These are phyloP conservation scores for Zygotorulaspora chibaensis DNA, from an alignment of 805 yeast species.

Conservation along the genomic window DNA sequence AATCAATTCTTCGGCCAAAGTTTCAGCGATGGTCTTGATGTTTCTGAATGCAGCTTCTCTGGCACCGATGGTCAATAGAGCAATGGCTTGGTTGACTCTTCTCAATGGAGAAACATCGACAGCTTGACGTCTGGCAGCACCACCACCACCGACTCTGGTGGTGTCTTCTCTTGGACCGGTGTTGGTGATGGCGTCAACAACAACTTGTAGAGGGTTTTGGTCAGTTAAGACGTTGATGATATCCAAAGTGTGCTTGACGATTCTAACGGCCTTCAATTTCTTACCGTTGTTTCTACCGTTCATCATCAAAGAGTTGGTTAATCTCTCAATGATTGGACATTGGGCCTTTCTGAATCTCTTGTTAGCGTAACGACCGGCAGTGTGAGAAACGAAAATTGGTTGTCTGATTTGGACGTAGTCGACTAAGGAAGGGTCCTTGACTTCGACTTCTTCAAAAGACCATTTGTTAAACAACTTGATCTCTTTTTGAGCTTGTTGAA, in stretches of 20 bases:
- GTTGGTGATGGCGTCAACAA: conserved; percentile 99
- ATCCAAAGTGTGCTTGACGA: conserved; percentile 98
- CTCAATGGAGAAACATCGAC: conserved; percentile 99
- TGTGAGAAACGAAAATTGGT: conserved; percentile 97
- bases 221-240: conserved; percentile 96
- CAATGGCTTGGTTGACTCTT: conserved; percentile 99
- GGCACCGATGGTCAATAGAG: conserved; percentile 97
- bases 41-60: conserved; percentile 99
- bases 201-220: conserved; percentile 98
- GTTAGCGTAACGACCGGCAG: conserved; percentile 99
- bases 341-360: conserved; percentile 99
- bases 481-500: conserved; percentile 93
- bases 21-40: conserved; percentile 99
- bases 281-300: conserved; percentile 99
- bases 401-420: conserved; percentile 97
- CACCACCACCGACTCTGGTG: conserved; percentile 99
- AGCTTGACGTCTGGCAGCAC: conserved; percentile 99
- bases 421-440: conserved; percentile 95
- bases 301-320: conserved; percentile 99
- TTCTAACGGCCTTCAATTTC: conserved; percentile 99
- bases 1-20: conserved; percentile 99
- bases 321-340: conserved; percentile 98
- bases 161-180: conserved; percentile 99
- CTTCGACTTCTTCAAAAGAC: conserved; percentile 97
- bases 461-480: conserved; percentile 99